Conservation (phyloP, 2,329 filamentous ascomycete species). For the Paecilomyces fulvus region DNA sequence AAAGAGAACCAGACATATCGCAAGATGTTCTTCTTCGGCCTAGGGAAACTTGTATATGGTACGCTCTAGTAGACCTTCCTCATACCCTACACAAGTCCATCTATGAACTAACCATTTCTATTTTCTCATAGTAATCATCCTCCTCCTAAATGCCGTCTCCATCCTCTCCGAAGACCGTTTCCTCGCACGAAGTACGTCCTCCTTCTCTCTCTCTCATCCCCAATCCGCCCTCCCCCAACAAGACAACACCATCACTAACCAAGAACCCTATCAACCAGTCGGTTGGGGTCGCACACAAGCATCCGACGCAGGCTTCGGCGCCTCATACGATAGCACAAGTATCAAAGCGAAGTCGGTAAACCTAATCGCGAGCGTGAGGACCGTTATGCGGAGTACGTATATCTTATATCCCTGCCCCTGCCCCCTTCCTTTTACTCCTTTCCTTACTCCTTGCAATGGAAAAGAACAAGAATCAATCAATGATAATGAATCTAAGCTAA, state of each 20-base stretch:
- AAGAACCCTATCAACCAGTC: conserved; percentile 43
- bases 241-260: conserved; percentile 2
- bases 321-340: conserved; percentile 61
- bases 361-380: conserved; percentile 81
- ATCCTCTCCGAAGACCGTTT: conserved; percentile 93
- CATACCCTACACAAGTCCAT: not conserved
- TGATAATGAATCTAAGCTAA: conserved; percentile 1
- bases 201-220: not conserved
- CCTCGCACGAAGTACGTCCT: conserved; percentile 61
- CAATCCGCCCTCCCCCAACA: not conserved
- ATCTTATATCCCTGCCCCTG: not conserved
- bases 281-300: conserved; percentile 59
- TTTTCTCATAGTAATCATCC: conserved; percentile 56
- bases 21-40: conserved; percentile 62
- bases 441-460: no score
- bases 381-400: conserved; percentile 79
- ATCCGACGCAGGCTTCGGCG: conserved; percentile 68
- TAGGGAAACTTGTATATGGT: conserved; percentile 69
- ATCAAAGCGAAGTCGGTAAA: conserved; percentile 83
- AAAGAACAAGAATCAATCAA: not conserved
- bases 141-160: conserved; percentile 88
- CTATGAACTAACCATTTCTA: conserved; percentile 2
- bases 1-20: not conserved
- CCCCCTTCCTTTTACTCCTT: not conserved
- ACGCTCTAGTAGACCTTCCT: conserved; percentile 12